Base-by-base conservation (phyloP, 805 yeast genomes). In the Monosporozyma unispora region DNA sequence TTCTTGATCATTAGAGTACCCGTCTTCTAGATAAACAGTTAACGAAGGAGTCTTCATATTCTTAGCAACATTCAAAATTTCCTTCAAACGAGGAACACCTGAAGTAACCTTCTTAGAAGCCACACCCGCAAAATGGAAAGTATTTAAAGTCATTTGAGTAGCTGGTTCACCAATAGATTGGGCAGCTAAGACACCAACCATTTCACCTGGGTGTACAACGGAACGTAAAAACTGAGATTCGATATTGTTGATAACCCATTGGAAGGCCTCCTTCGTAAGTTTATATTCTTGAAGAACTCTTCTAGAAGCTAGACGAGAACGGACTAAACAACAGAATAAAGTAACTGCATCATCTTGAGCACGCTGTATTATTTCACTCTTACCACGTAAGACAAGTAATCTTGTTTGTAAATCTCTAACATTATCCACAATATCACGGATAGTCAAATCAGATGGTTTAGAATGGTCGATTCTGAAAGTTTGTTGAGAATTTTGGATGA, bases 1-100 rank as follows among this genome's bases (percentile, higher is more conserved):
- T 67, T 90, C 97, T 68, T 90, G 91, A 60, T 93, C 96, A 45
- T 79, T 76, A 4, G 96, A 90, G 54, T 82, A 77, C 39, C 81
- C 91, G 4, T 82, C 81, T 45, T 87, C 77, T 66, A 93, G 73
- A 66, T 90, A 93, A n/a, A 91, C 96, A 9, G 96, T 89, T 65
- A 91, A 75, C 12, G 96, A 95, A n/a, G 99, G 99, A n/a, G 99
- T 93, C 72, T 91, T 93, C 77, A 93, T 90, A 62, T 87, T 91
- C 74, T 93, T 93, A 10, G 99, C 99, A 56, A 93, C 99, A 67
- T 91, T 91, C 70, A 93, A 79, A 80, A 93, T 93, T 74, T 90
- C 98, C 79, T 90, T 90, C 69, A 90, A 78, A 78, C 97, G 95
- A 52, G 97, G 97, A 64, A 89, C 96, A 80, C 96, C 96, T 56